Percentiles rank a stretch among this genome's conserved stretches.
These are phyloP conservation scores for Capronia americana DNA, from an alignment of 2,329 filamentous ascomycete genomes.

Conservation along the genomic window DNA sequence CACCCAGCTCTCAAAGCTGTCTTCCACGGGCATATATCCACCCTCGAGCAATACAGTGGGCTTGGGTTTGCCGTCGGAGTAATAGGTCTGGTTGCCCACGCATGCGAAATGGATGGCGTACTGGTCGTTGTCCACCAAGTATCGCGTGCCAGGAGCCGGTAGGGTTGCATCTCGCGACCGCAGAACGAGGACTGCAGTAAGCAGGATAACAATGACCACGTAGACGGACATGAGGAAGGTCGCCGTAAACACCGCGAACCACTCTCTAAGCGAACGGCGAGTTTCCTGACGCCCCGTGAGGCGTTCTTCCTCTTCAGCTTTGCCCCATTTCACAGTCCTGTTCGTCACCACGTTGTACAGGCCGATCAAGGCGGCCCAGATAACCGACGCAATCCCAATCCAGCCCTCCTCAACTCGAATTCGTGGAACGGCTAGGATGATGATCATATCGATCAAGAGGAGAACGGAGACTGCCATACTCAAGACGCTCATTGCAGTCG, in stretches of 20 bases:
- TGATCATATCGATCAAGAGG: conserved; percentile 75
- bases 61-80: conserved; percentile 60
- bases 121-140: conserved; percentile 81
- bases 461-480: conserved; percentile 71
- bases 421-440: conserved; percentile 76
- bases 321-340: conserved; percentile 86
- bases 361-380: conserved; percentile 81
- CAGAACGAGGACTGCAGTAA: conserved; percentile 79
- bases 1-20: conserved; percentile 80
- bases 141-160: conserved; percentile 73
- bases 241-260: conserved; percentile 78
- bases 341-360: conserved; percentile 81
- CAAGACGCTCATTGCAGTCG: conserved; percentile 76
- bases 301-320: conserved; percentile 88
- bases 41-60: conserved; percentile 87
- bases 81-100: conserved; percentile 70
- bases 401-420: conserved; percentile 85
- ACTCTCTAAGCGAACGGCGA: conserved; percentile 79
- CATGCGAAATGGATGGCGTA: conserved; percentile 89
- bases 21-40: conserved; percentile 78
- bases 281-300: conserved; percentile 88
- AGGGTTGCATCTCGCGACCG: conserved; percentile 80
- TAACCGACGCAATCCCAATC: conserved; percentile 83
- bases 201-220: conserved; percentile 70
- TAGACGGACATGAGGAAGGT: conserved; percentile 74